Evolutionary conservation across 768 basidiomycete genomes (phyloP), one percentile per base, ranked within the genome.

Genomic region (Termitomyces sp.): DNA sequence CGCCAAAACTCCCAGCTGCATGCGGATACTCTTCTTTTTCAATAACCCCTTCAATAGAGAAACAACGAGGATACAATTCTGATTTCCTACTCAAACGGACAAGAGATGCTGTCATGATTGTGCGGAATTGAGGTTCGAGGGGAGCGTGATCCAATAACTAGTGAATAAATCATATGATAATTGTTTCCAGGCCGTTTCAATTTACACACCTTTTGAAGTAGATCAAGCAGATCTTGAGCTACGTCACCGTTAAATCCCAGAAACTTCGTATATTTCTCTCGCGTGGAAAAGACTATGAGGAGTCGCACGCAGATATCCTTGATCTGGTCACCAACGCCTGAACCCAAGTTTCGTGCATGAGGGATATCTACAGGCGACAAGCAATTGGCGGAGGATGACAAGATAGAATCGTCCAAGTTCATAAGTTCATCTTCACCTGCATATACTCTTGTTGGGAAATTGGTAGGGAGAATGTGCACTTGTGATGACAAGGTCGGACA

Each of bases 1-100:
- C 70, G 6, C 66, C 64, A 47, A 67, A 71, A 10, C 58, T 53
- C 3, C 70, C 68, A 12, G 56, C 54, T 2, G 65, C 52, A 2
- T 58, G 52, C 5, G 58, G 52, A n/a, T 52, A 54, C 6, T 57
- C 56, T 1, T 50, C 50, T 20, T 11, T 40, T 9, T 53, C 33
- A 10, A 46, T 42, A 7, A 52, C 52, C 9, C 55, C 54, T 10
- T 49, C 49, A 18, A 66, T 40, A 3, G 56, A 35, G 31, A 70
- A 63, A 27, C 64, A 67, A 5, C 60, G 56, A 6, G 70, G 70
- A 41, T 67, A 63, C 5, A 66, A 54, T 12, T 60, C 60, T 1
- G 68, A 65, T 50, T 50, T 56, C 11, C 54, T 46, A 10, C 63
- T 64, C n/a, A 73, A 61, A 12, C 57, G 61, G 2, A 61, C 39